These are phyloP conservation scores for Termitomyces sp. DNA, from an alignment of 768 basidiomycete genomes.

Conservation along the genomic window DNA sequence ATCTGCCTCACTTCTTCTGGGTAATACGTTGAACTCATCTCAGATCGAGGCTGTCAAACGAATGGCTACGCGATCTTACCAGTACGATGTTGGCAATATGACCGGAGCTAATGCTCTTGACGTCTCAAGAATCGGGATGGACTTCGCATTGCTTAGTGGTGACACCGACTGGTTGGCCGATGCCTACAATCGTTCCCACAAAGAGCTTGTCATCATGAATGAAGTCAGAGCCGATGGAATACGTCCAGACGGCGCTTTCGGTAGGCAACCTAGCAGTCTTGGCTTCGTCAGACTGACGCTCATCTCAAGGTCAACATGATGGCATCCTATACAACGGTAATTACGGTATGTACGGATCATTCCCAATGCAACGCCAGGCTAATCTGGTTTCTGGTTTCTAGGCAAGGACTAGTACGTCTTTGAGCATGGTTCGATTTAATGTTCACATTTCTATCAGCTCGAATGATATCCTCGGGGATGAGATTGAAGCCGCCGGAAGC, in stretches of 20 bases:
- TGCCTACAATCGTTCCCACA: constrained; percentile 50
- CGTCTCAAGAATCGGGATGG: constrained; percentile 61
- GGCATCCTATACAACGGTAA: constrained; percentile 72
- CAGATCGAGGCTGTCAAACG: constrained; percentile 32
- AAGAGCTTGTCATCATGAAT: constrained; percentile 50
- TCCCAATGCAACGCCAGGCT: background rate
- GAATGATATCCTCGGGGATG: constrained; percentile 59
- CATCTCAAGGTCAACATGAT: constrained; percentile 44
- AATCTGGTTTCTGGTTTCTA: constrained; percentile 23
- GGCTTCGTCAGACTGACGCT: background rate
- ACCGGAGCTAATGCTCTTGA: constrained; percentile 58
- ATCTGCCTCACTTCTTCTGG: constrained; percentile 43
- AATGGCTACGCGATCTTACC: constrained; percentile 41
- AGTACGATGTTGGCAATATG: constrained; percentile 36
- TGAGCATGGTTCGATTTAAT: background rate
- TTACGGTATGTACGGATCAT: constrained; percentile 40
- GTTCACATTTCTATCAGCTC: constrained; percentile 30
- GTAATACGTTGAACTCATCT: constrained; percentile 27
- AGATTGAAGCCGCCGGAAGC: constrained; percentile 59
- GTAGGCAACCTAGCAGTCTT: constrained; percentile 18
- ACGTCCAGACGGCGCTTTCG: constrained; percentile 47
- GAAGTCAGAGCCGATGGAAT: constrained; percentile 58
- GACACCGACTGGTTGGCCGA: constrained; percentile 44
- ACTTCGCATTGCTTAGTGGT: constrained; percentile 36
- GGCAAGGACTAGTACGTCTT: constrained; percentile 43